Percentiles rank a stretch among this genome's conserved stretches.
Evolutionary conservation across 1,284 basidiomycete species (phyloP).

Genomic region (Leccinum proliferum): DNA sequence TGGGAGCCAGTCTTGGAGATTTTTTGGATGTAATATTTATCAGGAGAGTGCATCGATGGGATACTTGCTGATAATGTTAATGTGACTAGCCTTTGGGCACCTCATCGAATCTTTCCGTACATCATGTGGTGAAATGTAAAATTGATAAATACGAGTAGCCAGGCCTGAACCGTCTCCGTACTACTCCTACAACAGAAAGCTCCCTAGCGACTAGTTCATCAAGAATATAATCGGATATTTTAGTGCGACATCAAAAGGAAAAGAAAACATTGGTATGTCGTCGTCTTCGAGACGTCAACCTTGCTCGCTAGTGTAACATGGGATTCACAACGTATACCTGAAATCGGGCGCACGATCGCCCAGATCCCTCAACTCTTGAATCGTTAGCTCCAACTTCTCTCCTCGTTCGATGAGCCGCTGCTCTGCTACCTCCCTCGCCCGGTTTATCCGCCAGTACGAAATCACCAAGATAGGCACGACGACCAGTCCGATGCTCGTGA

Average conservation of each 20-base stretch:
- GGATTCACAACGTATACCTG: conserved; percentile 47
- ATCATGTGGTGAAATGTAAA: background rate
- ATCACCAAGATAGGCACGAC: conserved; percentile 43
- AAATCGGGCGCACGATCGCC: conserved; percentile 66
- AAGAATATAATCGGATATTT: background rate
- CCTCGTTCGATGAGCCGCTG: conserved; percentile 30
- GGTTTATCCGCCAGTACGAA: conserved; percentile 53
- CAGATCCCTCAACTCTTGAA: conserved; percentile 31
- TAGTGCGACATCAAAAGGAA: background rate
- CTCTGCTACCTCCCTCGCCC: conserved; percentile 34
- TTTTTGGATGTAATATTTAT: background rate
- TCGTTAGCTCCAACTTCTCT: conserved; percentile 15
- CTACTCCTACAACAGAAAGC: background rate
- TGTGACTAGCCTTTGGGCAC: background rate
- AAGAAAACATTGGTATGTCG: background rate
- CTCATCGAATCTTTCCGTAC: background rate
- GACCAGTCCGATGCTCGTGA: conserved; percentile 59
- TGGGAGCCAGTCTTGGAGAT: background rate
- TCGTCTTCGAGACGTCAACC: background rate
- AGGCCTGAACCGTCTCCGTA: background rate
- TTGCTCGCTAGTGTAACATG: background rate
- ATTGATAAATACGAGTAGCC: background rate
- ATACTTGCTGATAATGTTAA: background rate
- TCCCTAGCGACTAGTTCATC: background rate
- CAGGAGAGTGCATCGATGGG: background rate